phyloP scores from a whole-genome alignment of 202 grass and related monocot genomes.

The Zizania palustris region DNA sequence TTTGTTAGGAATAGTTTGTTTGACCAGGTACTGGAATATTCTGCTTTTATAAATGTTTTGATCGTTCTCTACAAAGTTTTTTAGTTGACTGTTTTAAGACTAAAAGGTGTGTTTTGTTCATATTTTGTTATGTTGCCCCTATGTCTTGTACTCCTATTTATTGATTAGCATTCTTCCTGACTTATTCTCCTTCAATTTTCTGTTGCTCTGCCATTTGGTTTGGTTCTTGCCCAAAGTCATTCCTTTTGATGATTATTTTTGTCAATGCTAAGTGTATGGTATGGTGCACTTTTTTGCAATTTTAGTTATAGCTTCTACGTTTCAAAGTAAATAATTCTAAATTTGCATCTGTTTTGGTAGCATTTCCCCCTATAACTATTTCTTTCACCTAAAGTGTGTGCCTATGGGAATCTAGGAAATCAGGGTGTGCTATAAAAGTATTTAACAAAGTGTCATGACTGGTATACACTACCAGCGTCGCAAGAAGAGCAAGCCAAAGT shows the following conservation, averaged over 20 bases:
- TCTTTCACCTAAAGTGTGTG: conserved; percentile 1
- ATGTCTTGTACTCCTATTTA: neutral
- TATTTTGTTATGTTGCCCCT: neutral
- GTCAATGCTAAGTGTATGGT: neutral
- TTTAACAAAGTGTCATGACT: too few species aligned
- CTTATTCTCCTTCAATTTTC: neutral
- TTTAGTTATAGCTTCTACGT: neutral
- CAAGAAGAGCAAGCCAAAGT: too few species aligned
- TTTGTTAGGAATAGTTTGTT: conserved; percentile 16
- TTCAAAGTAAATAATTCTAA: neutral
- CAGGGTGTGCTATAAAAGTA: neutral
- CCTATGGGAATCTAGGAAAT: conserved; percentile 2
- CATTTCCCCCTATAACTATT: neutral
- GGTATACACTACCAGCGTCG: too few species aligned
- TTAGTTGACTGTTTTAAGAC: neutral
- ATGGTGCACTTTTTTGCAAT: neutral
- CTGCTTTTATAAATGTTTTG: neutral
- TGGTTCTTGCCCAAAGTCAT: neutral
- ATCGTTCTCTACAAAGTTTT: neutral
- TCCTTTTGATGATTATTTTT: neutral
- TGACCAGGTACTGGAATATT: neutral
- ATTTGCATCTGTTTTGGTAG: neutral
- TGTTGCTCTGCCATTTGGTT: neutral
- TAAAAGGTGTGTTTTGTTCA: neutral
- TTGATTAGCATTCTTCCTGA: neutral